A percentile compares a stretch with the other conserved stretches of the same genome.
Conservation (phyloP, 176 grass and related monocot species). For the Zoysia pacifica region DNA sequence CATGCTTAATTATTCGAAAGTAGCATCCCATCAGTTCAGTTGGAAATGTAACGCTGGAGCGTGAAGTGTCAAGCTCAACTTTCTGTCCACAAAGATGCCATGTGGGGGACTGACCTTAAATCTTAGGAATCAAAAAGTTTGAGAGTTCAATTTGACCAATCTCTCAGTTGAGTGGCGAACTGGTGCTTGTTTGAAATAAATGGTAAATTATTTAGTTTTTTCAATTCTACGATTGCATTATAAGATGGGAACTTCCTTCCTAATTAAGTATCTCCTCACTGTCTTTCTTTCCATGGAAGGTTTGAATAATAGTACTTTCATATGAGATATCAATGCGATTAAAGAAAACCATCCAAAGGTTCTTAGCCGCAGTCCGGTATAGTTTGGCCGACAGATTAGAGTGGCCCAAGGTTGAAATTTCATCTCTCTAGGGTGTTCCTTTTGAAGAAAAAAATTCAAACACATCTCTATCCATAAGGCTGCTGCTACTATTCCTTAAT, state of each 20-base stretch:
- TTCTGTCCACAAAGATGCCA: constrained; percentile 23
- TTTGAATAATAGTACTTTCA: neutral
- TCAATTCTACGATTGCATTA: neutral
- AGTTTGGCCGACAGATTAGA: constrained; percentile 28
- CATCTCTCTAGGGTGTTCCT: constrained; percentile 31
- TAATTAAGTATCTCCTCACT: neutral
- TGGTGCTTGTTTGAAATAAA: neutral
- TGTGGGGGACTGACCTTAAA: constrained; percentile 7
- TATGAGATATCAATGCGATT: neutral
- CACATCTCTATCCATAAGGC: constrained; percentile 19
- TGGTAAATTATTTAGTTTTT: neutral
- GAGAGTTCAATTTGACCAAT: constrained; percentile 23
- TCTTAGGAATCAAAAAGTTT: constrained; percentile 8
- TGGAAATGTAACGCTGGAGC: too few relatives aligned
- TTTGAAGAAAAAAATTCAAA: constrained; percentile 21
- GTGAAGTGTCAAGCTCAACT: neutral
- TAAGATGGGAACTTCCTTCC: too few relatives aligned
- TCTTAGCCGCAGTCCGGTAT: constrained; percentile 28
- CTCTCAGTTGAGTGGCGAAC: constrained; percentile 19
- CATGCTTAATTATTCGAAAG: neutral
- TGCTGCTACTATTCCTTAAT: constrained; percentile 29
- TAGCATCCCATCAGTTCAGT: neutral
- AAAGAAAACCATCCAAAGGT: neutral
- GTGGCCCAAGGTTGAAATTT: constrained; percentile 7
- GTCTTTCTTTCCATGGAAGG: constrained; percentile 21